Percentiles rank a stretch among this genome's conserved stretches.
Evolutionary conservation across 345 rosid species (phyloP).

Genomic region (Nasturtium officinale): DNA sequence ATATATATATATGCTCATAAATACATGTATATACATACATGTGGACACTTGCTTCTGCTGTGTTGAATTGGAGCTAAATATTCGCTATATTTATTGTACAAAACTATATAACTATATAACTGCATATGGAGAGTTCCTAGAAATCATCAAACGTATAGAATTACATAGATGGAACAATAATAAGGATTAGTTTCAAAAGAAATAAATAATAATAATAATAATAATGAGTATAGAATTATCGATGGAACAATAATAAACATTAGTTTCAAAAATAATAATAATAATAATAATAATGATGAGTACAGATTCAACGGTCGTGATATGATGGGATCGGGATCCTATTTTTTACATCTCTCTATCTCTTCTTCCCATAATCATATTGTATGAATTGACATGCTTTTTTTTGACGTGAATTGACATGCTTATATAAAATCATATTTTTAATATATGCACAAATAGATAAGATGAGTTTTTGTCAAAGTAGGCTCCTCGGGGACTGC

Average conservation of each 20-base stretch:
- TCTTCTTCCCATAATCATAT: background rate
- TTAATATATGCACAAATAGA: background rate
- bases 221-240: too few species aligned
- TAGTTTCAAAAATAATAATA: too few species aligned
- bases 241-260: too few species aligned
- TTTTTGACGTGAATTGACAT: too few species aligned
- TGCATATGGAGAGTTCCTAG: constrained; percentile 9
- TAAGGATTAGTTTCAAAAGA: too few species aligned
- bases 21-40: constrained; percentile 12
- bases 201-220: too few species aligned
- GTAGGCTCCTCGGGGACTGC: constrained; percentile 28
- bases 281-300: too few species aligned
- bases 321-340: constrained; percentile 9
- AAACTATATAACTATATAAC: background rate
- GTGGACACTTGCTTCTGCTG: constrained; percentile 21
- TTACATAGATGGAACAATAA: constrained; percentile 16
- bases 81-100: background rate
- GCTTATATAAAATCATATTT: background rate
- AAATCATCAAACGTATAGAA: constrained; percentile 7
- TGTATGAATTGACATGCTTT: background rate
- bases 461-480: constrained; percentile 2
- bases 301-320: constrained; percentile 5
- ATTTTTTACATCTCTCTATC: background rate
- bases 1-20: background rate
- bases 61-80: background rate